Percentiles rank a stretch among this genome's conserved stretches.
These are phyloP conservation scores for Boletus reticuloceps DNA, from an alignment of 768 basidiomycete genomes.

Conservation along the genomic window DNA sequence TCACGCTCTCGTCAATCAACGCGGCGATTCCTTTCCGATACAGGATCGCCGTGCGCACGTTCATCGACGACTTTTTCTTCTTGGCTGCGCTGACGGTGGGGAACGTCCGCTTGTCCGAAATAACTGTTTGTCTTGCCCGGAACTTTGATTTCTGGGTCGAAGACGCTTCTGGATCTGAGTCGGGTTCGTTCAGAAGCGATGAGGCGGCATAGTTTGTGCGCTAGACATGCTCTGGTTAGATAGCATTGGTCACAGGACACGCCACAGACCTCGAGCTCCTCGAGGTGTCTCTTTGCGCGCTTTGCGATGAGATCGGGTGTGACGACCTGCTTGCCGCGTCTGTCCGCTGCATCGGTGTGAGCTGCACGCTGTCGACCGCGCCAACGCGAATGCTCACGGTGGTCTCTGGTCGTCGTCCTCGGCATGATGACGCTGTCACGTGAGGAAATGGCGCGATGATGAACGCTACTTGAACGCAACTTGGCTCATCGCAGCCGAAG, in stretches of 20 bases:
- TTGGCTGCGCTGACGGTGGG: slow-evolving; percentile 25
- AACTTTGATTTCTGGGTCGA: slow-evolving; percentile 45
- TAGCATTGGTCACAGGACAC: neutral
- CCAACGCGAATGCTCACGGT: slow-evolving; percentile 32
- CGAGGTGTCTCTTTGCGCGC: slow-evolving; percentile 73
- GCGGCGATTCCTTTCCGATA: slow-evolving; percentile 78
- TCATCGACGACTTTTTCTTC: slow-evolving; percentile 81
- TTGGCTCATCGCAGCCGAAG: neutral
- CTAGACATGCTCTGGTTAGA: slow-evolving; percentile 36
- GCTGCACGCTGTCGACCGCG: slow-evolving; percentile 1
- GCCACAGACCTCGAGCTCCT: slow-evolving; percentile 71
- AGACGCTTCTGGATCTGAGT: slow-evolving; percentile 26
- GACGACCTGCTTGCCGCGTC: slow-evolving; percentile 43
- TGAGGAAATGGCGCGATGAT: slow-evolving; percentile 19
- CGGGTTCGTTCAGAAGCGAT: slow-evolving; percentile 29
- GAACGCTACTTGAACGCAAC: no score
- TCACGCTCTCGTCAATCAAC: slow-evolving; percentile 77
- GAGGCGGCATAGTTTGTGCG: slow-evolving; percentile 73
- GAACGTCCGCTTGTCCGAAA: slow-evolving; percentile 71
- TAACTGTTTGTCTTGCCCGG: slow-evolving; percentile 65
- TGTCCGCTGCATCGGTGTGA: slow-evolving; percentile 37
- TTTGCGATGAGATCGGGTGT: slow-evolving; percentile 70
- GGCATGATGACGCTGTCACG: slow-evolving; percentile 21
- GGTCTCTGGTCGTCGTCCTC: slow-evolving; percentile 16
- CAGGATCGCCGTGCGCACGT: slow-evolving; percentile 72